phyloP scores from a whole-genome alignment of 805 yeast genomes.

The Suhomyces sp. region DNA sequence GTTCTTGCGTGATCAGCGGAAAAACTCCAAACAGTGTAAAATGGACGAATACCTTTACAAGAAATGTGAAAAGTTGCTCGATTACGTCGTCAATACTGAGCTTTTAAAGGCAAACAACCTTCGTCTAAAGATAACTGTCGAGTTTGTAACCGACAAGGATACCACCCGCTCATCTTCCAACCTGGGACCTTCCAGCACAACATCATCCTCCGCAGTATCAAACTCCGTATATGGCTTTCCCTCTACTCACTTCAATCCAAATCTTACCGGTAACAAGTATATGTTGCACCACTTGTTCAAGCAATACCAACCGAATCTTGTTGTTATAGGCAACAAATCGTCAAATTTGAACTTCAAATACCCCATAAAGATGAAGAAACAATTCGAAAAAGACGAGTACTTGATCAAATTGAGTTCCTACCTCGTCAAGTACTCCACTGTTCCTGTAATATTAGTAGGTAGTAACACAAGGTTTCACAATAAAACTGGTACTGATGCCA shows the following conservation, averaged over 20 bases:
- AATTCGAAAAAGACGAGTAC: constrained; percentile 21
- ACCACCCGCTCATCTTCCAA: not conserved
- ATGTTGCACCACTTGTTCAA: constrained; percentile 35
- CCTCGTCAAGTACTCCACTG: constrained; percentile 35
- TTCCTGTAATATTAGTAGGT: constrained; percentile 40
- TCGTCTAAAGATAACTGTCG: constrained; percentile 38
- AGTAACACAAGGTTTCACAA: constrained; percentile 19
- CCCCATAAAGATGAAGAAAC: constrained; percentile 26
- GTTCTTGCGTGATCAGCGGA: constrained; percentile 14
- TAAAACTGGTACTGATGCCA: constrained; percentile 6
- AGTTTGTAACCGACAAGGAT: constrained; percentile 28
- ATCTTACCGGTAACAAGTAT: constrained; percentile 26
- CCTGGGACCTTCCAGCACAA: not conserved
- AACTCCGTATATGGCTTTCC: not conserved
- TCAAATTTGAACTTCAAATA: constrained; percentile 42
- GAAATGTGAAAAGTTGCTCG: constrained; percentile 20
- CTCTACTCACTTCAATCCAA: constrained; percentile 6
- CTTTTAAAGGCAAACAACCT: constrained; percentile 16
- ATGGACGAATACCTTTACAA: constrained; percentile 16
- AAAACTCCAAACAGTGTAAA: constrained; percentile 5
- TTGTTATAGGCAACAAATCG: constrained; percentile 37
- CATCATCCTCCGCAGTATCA: constrained; percentile 3
- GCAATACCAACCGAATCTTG: constrained; percentile 41
- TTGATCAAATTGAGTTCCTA: constrained; percentile 37
- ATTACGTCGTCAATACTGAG: constrained; percentile 14